Conservation (phyloP, 116 monocot genomes). For the Zostera marina region DNA sequence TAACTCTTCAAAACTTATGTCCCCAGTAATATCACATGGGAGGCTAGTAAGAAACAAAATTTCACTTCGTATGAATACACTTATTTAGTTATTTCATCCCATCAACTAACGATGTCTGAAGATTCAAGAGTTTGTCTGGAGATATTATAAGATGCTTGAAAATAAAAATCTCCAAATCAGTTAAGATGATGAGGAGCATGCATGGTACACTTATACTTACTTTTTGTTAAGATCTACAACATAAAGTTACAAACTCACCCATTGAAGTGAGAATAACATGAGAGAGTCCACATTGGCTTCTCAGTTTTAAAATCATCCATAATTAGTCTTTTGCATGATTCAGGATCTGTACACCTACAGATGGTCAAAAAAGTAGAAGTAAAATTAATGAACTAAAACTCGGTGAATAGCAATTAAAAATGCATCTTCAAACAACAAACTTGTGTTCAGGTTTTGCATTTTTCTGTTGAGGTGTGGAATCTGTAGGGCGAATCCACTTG, state of each 20-base stretch:
- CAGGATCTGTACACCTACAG: slow-evolving; percentile 63
- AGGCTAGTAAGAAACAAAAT: slow-evolving; percentile 23
- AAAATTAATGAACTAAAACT: neutral
- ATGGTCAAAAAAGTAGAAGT: neutral
- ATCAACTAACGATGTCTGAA: neutral
- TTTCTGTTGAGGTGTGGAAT: slow-evolving; percentile 16
- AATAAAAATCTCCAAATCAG: neutral
- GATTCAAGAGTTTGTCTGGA: neutral
- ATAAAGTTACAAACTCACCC: slow-evolving; percentile 16
- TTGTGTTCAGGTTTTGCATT: slow-evolving; percentile 35
- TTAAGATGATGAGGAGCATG: neutral
- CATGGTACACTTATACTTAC: no score
- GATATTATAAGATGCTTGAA: neutral
- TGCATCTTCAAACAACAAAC: slow-evolving; percentile 18
- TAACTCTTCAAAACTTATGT: slow-evolving; percentile 80
- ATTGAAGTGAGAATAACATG: slow-evolving; percentile 76
- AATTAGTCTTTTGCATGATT: slow-evolving; percentile 65
- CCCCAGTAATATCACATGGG: slow-evolving; percentile 78
- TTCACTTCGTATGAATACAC: neutral
- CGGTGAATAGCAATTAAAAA: neutral
- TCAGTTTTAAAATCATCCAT: slow-evolving; percentile 78
- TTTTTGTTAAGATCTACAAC: no score
- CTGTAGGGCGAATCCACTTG: slow-evolving; percentile 43
- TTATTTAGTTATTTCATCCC: neutral
- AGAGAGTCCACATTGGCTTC: slow-evolving; percentile 75